Percentiles rank a stretch among this genome's conserved stretches.
Conservation (phyloP, 2,329 filamentous ascomycete genomes). For the Cladosporium sp. region DNA sequence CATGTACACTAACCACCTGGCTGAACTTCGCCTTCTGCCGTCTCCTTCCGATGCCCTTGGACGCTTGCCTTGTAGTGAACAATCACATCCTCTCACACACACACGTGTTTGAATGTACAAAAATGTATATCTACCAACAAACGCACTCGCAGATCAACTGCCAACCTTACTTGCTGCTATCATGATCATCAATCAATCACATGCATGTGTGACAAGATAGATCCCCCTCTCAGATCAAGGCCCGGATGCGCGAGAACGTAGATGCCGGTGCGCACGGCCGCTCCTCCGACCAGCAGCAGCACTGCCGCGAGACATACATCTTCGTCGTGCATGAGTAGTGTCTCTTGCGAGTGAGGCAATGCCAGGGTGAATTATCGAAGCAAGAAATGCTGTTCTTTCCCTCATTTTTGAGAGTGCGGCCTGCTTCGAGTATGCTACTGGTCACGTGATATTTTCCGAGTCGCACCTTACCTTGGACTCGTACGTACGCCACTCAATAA, state of each 20-base stretch:
- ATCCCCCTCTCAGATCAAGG: not conserved
- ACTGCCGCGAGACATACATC: constrained; percentile 10
- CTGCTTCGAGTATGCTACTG: not conserved
- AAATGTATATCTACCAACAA: not conserved
- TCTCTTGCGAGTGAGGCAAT: not conserved
- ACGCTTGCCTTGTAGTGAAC: not conserved
- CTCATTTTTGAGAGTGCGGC: not conserved
- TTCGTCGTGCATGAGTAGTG: not conserved
- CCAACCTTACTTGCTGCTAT: not conserved
- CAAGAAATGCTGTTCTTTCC: not conserved
- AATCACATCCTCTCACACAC: not conserved
- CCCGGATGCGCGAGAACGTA: not conserved
- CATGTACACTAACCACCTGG: not conserved
- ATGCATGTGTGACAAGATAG: constrained; percentile 9
- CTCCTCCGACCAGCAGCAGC: not conserved
- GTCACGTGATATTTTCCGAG: not conserved
- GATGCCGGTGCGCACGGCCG: constrained; percentile 10
- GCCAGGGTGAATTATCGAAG: not conserved
- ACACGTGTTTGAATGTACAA: not conserved
- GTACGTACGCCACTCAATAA: not conserved
- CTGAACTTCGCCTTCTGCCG: constrained; percentile 10
- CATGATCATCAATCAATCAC: constrained; percentile 6
- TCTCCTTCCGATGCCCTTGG: not conserved
- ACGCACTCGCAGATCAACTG: not conserved
- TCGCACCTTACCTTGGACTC: not conserved